Evolutionary conservation across 2,329 filamentous ascomycete genomes (phyloP).

Genomic region (Cryphonectria parasitica): DNA sequence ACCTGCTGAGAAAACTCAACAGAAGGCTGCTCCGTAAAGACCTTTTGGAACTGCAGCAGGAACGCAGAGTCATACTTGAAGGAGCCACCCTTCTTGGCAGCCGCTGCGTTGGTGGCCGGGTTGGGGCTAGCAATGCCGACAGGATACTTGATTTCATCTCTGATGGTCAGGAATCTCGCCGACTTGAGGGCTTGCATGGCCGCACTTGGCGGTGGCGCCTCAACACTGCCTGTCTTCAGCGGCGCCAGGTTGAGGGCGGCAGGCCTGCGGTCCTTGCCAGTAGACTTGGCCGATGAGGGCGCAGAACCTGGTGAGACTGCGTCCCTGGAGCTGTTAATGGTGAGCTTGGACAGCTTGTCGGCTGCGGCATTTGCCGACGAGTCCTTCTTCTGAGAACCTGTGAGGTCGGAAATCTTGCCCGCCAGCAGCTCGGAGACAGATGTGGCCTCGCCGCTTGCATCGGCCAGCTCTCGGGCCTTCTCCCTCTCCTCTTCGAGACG

Average conservation of each 20-base stretch:
- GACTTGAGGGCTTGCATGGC: slow-evolving; percentile 93
- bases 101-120: slow-evolving; percentile 82
- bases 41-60: slow-evolving; percentile 91
- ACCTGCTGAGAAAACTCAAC: slow-evolving; percentile 91
- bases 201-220: slow-evolving; percentile 90
- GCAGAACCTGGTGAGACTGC: slow-evolving; percentile 18
- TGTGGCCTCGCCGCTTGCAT: slow-evolving; percentile 52
- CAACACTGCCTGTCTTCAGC: slow-evolving; percentile 81
- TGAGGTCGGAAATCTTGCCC: slow-evolving; percentile 44
- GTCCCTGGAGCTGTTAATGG: slow-evolving; percentile 41
- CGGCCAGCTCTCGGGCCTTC: slow-evolving; percentile 55
- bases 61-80: slow-evolving; percentile 97
- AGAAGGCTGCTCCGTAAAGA: slow-evolving; percentile 96
- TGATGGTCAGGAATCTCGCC: slow-evolving; percentile 81
- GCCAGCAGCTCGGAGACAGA: slow-evolving; percentile 58
- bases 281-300: slow-evolving; percentile 44
- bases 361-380: slow-evolving; percentile 38
- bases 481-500: slow-evolving; percentile 73
- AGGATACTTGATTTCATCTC: slow-evolving; percentile 81
- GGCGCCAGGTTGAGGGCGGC: slow-evolving; percentile 83
- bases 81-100: slow-evolving; percentile 76
- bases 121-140: slow-evolving; percentile 85
- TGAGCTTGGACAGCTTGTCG: slow-evolving; percentile 57
- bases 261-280: slow-evolving; percentile 71
- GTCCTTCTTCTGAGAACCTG: slow-evolving; percentile 50